Conservation (phyloP, 305 asterid genomes). For the Fraxinus sp. region DNA sequence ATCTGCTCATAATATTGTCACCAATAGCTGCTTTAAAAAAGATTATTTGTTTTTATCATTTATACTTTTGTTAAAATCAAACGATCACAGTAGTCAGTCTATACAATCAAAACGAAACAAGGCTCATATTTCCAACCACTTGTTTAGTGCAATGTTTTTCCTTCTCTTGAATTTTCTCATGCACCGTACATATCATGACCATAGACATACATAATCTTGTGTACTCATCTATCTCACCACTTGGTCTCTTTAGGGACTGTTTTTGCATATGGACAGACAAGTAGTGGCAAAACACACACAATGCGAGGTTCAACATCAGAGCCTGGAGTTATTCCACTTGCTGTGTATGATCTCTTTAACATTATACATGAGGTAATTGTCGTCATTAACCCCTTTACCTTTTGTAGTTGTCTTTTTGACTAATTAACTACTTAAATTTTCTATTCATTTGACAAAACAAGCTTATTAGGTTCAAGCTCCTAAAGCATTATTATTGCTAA, state of each 20-base stretch:
- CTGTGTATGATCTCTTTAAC: conserved; percentile 71
- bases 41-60: not conserved
- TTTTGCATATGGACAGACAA: conserved; percentile 98
- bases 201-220: conserved; percentile 1
- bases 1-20: not conserved
- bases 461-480: not conserved
- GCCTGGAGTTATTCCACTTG: conserved; percentile 89
- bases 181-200: not conserved
- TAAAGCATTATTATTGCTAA: not conserved
- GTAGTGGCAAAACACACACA: conserved; percentile 94
- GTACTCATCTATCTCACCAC: conserved; percentile 8
- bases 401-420: not conserved
- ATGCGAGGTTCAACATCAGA: conserved; percentile 86
- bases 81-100: not conserved
- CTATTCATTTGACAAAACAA: not conserved
- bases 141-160: conserved; percentile 7
- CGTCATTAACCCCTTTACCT: not conserved
- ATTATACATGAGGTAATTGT: conserved; percentile 62
- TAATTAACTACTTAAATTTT: not conserved
- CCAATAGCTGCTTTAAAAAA: not conserved
- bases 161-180: conserved; percentile 7
- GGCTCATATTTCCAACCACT: not conserved
- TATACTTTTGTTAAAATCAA: not conserved
- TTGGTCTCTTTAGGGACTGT: conserved; percentile 68
- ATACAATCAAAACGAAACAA: not conserved